A percentile compares a stretch with the other conserved stretches of the same genome.
phyloP scores from a whole-genome alignment of 2,329 filamentous ascomycete genomes.

The Hymenoscyphus infarciens region DNA sequence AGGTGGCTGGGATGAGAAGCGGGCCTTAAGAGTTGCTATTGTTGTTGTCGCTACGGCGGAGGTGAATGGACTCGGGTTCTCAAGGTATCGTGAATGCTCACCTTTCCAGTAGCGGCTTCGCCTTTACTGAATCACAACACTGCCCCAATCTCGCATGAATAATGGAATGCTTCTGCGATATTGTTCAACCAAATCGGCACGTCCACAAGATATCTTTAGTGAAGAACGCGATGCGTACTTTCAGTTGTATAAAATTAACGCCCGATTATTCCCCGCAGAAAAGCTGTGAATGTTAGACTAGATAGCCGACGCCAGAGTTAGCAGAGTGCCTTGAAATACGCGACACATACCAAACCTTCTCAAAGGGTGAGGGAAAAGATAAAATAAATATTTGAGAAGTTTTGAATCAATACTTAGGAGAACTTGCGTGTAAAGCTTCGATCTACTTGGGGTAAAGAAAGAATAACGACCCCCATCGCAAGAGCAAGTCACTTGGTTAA shows the following conservation, averaged over 20 bases:
- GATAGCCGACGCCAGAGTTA: not conserved
- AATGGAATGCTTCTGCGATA: not conserved
- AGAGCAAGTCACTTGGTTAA: not conserved
- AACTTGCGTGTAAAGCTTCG: not conserved
- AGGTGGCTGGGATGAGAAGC: not conserved
- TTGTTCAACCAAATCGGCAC: not conserved
- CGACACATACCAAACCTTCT: not conserved
- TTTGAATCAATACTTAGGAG: too few relatives aligned
- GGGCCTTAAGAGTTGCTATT: not conserved
- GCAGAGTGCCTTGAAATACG: not conserved
- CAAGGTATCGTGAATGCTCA: constrained; percentile 1
- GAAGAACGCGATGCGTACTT: not conserved
- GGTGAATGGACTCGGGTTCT: not conserved
- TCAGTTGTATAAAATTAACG: not conserved
- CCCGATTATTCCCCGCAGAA: not conserved
- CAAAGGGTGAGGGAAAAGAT: not conserved
- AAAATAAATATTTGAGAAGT: not conserved
- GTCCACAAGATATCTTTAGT: not conserved
- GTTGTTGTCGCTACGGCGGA: not conserved
- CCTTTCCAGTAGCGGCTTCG: not conserved
- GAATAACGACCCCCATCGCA: not conserved
- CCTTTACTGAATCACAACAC: not conserved
- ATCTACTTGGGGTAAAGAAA: not conserved
- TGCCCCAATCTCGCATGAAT: not conserved
- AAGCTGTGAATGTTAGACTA: not conserved